Conservation (phyloP, 2,329 filamentous ascomycete species). For the Stachybotrys echinatus region DNA sequence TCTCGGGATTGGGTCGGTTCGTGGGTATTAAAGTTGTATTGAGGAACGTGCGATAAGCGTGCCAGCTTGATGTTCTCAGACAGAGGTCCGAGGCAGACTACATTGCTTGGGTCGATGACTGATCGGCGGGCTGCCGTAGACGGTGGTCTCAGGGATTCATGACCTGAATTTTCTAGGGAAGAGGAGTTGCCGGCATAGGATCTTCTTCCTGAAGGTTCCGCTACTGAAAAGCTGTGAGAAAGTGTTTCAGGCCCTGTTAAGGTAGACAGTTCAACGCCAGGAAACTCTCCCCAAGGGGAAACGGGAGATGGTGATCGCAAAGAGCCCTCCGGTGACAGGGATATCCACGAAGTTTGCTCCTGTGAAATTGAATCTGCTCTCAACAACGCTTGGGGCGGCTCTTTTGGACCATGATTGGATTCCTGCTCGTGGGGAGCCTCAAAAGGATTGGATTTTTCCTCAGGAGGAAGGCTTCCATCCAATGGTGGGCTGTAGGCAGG, state of each 20-base stretch:
- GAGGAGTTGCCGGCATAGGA: background rate
- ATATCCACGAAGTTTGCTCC: background rate
- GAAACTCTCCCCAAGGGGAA: background rate
- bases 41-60: background rate
- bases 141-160: constrained; percentile 2
- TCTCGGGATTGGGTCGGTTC: constrained; percentile 12
- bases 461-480: constrained; percentile 15
- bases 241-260: background rate
- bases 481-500: constrained; percentile 42
- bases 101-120: constrained; percentile 45
- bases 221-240: background rate
- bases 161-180: background rate
- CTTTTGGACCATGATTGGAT: background rate
- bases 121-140: constrained; percentile 34
- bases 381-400: background rate
- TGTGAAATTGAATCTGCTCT: background rate
- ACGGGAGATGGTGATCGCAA: background rate
- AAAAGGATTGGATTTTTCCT: constrained; percentile 20
- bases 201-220: background rate
- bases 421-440: background rate
- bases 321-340: background rate
- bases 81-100: constrained; percentile 50
- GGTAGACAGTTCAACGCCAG: background rate
- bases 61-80: constrained; percentile 38
- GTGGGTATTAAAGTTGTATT: background rate